These are phyloP conservation scores for Colletotrichum phormii DNA, from an alignment of 2,329 filamentous ascomycete species.

Conservation along the genomic window DNA sequence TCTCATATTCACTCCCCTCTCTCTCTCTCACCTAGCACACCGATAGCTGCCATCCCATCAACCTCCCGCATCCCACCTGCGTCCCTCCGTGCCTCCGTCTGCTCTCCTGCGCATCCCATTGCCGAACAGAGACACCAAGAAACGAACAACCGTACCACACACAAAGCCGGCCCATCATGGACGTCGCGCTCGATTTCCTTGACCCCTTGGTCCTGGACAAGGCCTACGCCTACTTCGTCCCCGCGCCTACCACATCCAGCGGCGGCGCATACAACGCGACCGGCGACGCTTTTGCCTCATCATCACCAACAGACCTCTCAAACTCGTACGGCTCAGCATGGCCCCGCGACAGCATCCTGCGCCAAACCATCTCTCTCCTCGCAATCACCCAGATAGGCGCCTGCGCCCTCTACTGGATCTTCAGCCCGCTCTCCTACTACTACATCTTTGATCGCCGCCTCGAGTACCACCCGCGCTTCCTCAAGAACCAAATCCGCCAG, in stretches of 20 bases:
- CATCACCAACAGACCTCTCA: not conserved
- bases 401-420: conserved; percentile 69
- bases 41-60: not conserved
- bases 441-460: conserved; percentile 67
- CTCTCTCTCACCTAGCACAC: not conserved
- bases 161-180: conserved; percentile 45
- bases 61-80: not conserved
- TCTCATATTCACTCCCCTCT: not conserved
- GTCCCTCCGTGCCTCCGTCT: not conserved
- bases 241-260: conserved; percentile 33
- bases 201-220: conserved; percentile 55
- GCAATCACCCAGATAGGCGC: conserved; percentile 53
- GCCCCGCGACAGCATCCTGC: conserved; percentile 54
- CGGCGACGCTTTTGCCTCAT: conserved; percentile 25
- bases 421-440: conserved; percentile 77
- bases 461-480: conserved; percentile 59
- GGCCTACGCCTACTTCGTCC: conserved; percentile 53
- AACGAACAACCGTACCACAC: not conserved
- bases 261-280: conserved; percentile 27
- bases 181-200: conserved; percentile 53
- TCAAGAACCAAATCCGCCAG: conserved; percentile 58
- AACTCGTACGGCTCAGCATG: conserved; percentile 44
- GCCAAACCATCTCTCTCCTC: conserved; percentile 52
- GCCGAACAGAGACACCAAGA: not conserved
- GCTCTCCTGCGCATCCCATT: not conserved